Evolutionary conservation across 2,329 filamentous ascomycete species (phyloP), one percentile per base, ranked within the genome.

Genomic region (Beauveria sp.): DNA sequence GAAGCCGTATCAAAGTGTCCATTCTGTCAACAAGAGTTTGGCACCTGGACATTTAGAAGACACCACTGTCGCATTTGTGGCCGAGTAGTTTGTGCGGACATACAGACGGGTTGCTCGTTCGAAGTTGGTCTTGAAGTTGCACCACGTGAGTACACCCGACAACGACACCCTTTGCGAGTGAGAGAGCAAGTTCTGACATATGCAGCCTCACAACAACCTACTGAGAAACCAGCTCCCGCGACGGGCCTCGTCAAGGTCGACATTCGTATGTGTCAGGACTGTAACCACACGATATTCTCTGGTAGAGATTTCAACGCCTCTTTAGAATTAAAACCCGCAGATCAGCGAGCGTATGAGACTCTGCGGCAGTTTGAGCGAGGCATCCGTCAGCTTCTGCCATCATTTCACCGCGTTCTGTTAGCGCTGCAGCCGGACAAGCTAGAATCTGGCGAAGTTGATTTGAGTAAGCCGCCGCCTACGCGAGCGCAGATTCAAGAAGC

Each of bases 1-100:
- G 82, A 88, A 0, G 84, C 80, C 38, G 92, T 99, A 6, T 65
- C 80, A 2, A 87, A 87, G 65, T 99, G 95, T 71, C 95, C 95
- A 0, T 96, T 96, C 70, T 99, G 95, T 69, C 90, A 96, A 70
- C 95, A 99, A 69, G 91, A 96, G 62, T 99, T 99, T 73, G 89
- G 91, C 1, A 89, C 88, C 16, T 98, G 96, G 83, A 90, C 91
- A 1, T 96, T 98, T 70, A 85, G 95, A 68, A 82, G 95, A 67
- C 95, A 98, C 73, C 95, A 99, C 74, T 99, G 95, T 74, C 85
- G 95, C 60, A 88, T 96, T 74, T 99, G 95, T 69, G 95, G 95
- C 3, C 85, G 89, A 49, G 92, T 99, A 0, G 91, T 99, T 0
- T 99, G 95, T 71, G 91, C 91, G 14, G 95, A 99, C 73, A 84